Evolutionary conservation across 2,329 filamentous ascomycete species (phyloP).

Genomic region (Penicillium sp.): DNA sequence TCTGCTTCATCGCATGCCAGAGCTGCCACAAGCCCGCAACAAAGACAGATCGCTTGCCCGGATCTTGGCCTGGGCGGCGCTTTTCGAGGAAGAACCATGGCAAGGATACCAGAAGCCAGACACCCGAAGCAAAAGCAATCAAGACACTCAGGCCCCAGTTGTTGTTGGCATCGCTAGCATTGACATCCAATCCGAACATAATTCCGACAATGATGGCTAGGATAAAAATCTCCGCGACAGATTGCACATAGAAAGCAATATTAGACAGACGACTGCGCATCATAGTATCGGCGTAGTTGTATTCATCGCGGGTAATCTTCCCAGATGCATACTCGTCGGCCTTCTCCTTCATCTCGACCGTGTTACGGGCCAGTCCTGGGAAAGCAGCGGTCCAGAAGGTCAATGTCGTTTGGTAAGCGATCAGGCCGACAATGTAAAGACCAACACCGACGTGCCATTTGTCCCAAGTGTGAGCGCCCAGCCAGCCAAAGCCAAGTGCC

Average conservation of each 20-base stretch:
- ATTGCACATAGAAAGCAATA: slow-evolving; percentile 65
- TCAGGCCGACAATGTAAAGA: slow-evolving; percentile 66
- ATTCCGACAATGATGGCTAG: slow-evolving; percentile 66
- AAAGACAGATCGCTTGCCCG: slow-evolving; percentile 49
- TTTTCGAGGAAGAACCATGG: slow-evolving; percentile 70
- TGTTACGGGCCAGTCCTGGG: slow-evolving; percentile 59
- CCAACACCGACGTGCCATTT: slow-evolving; percentile 63
- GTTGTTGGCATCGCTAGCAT: slow-evolving; percentile 60
- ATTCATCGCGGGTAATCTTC: slow-evolving; percentile 58
- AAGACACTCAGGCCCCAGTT: slow-evolving; percentile 67
- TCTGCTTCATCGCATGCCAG: slow-evolving; percentile 57
- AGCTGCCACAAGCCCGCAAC: slow-evolving; percentile 65
- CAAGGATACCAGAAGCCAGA: slow-evolving; percentile 64
- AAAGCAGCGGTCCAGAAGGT: slow-evolving; percentile 71
- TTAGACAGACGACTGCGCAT: slow-evolving; percentile 66
- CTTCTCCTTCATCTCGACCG: slow-evolving; percentile 50
- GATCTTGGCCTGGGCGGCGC: slow-evolving; percentile 59
- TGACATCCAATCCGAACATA: slow-evolving; percentile 62
- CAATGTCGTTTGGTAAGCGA: slow-evolving; percentile 66
- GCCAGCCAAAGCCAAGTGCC: slow-evolving; percentile 66
- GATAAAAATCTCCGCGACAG: slow-evolving; percentile 62
- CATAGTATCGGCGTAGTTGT: slow-evolving; percentile 62
- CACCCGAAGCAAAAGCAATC: slow-evolving; percentile 64
- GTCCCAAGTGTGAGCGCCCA: slow-evolving; percentile 61
- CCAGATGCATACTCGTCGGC: slow-evolving; percentile 54